Evolutionary conservation across 1,139 yeast genomes (phyloP), one percentile per base, ranked within the genome.

Genomic region (Yamadazyma blattariae): DNA sequence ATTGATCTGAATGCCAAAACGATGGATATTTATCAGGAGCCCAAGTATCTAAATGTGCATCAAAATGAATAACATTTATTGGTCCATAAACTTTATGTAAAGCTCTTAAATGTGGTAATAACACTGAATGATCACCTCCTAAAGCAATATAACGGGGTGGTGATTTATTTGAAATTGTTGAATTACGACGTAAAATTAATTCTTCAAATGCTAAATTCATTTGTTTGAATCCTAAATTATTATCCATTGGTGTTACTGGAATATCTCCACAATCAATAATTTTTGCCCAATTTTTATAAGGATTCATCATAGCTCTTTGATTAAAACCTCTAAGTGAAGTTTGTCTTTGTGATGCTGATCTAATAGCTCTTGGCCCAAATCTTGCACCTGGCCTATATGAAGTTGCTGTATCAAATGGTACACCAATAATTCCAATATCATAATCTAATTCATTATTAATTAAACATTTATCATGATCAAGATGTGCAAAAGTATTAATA

Each of bases 21-120:
- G 82, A 68, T 12, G 90, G 90, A 43, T 68, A 69, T 39, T 67
- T 67, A 38, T 72, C 70, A n/a, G 90, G 90, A 28, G 74, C 63
- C 92, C 92, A 83, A 11, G 90, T 82, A 54, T 83, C 92, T 46
- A 83, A 67, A 59, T 83, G 92, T 6, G 90, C 88, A 54, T 82
- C 90, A 50, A 84, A 83, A 57, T 84, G 94, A 39, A 84, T 73
- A 23, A 84, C 74, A 25, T 84, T 77, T 29, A 83, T 55, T 11
- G 77, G 77, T 0, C 90, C 92, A 50, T 83, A 77, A 13, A 70
- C 51, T 37, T 73, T 61, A 40, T 77, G 56, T 38, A 82, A 64
- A 0, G 86, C 81, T 41, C 92, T 67, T 38, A 84, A 57, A 43
- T 81, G 84, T 2, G 92, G 90, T 38, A 84, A 65, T 29, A 82